Evolutionary conservation across 1,284 basidiomycete species (phyloP), one percentile per base, ranked within the genome.

Genomic region (Ustilago sp.): DNA sequence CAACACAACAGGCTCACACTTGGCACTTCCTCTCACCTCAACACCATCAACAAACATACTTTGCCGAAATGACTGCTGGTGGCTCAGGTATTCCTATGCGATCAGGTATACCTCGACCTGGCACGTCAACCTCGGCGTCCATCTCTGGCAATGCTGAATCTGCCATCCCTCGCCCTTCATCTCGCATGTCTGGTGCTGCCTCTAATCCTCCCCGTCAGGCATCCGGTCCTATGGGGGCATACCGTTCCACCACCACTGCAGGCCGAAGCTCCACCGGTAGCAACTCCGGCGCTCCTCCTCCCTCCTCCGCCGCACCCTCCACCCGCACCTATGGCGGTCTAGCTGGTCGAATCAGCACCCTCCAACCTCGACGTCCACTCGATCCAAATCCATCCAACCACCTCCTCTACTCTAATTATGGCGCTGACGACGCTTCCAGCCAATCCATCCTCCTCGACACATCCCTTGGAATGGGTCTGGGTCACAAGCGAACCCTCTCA

Each of bases 21-120:
- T 28, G 23, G 23, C 23, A 28, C 23, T 28, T 28, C 3, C 23
- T 28, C 23, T 28, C 23, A 28, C 23, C 23, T 45, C 43, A 45
- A 45, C 43, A 6, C n/a, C n/a, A 41, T 15, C 13, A 11, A 41
- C 43, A 45, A 57, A 35, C 2, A 77, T 77, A 70, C 67, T 67
- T 35, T 53, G 56, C 43, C 71, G 67, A 70, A 39, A 53, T 51
- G 8, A 70, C 67, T 23, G 63, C 56, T 2, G 55, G 63, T 6
- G 74, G 70, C 60, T 53, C 63, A 15, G 70, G 70, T 48, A 73
- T 77, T 39, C 75, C 75, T 17, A 71, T 69, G 65, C 70, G 75
- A 4, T 67, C 70, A 19, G 69, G 67, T 23, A 77, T 77, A 17
- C 75, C 75, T 11, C 50, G 75, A 48, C 75, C 75, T 50, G 70